These are phyloP conservation scores for Lichtheimia corymbifera DNA, from an alignment of 371 early-diverging fungal species.

Conservation along the genomic window DNA sequence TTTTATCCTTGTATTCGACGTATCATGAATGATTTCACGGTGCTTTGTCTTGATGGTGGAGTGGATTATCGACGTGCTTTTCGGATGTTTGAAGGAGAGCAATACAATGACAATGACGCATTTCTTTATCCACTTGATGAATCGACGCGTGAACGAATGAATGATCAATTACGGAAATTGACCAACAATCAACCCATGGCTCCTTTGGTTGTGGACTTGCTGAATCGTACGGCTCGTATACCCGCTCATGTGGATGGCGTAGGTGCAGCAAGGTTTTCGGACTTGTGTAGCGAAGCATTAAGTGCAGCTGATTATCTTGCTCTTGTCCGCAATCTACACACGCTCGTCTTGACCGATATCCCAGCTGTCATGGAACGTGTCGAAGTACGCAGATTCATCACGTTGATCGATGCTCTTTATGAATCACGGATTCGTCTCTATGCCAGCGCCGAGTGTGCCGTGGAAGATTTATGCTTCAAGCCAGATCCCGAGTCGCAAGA, in stretches of 20 bases:
- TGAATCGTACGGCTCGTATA: slow-evolving; percentile 24
- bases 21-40: slow-evolving; percentile 72
- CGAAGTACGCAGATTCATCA: slow-evolving; percentile 92
- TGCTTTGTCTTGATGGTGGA: slow-evolving; percentile 83
- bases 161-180: not conserved
- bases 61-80: slow-evolving; percentile 83
- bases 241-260: slow-evolving; percentile 65
- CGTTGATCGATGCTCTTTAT: slow-evolving; percentile 92
- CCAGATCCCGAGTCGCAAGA: not conserved
- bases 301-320: slow-evolving; percentile 91
- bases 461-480: slow-evolving; percentile 60
- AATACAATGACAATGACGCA: not conserved
- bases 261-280: slow-evolving; percentile 74
- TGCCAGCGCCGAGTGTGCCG: slow-evolving; percentile 69
- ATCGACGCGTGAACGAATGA: not conserved
- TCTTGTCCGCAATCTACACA: slow-evolving; percentile 68
- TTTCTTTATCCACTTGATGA: not conserved
- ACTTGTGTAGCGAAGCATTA: slow-evolving; percentile 80
- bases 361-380: slow-evolving; percentile 80
- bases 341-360: slow-evolving; percentile 79
- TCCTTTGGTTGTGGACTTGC: not conserved
- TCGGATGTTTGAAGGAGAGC: slow-evolving; percentile 16
- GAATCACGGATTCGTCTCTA: slow-evolving; percentile 65
- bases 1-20: slow-evolving; percentile 90
- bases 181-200: not conserved